Evolutionary conservation across 257 asterid genomes (phyloP), one percentile per base, ranked within the genome.

Genomic region (Fraxinus pennsylvanica): DNA sequence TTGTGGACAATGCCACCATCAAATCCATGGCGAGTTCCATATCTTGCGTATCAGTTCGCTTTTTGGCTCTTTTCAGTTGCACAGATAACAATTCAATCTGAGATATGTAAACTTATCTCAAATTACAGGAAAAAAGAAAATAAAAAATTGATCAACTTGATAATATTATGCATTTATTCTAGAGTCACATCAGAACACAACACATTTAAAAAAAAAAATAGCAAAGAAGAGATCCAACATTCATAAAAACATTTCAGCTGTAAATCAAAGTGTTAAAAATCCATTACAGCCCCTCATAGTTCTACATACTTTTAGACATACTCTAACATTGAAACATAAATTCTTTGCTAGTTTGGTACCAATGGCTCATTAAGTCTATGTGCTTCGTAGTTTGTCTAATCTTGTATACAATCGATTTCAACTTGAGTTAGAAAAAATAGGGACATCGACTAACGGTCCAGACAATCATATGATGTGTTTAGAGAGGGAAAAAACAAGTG

Each of bases 11-110:
- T 0, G 85, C 93, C 63, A 91, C 96, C 97, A 95, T 92, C 83
- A 93, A 75, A 82, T 93, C 99, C 97, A 95, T 93, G 1, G 93
- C 81, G 1, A 95, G 91, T 78, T 95, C 99, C 92, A 95, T 95
- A 83, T 95, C 99, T 79, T 93, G 98, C 0, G 93, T 86, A 43
- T 91, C 96, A 0, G 86, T 86, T 82, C 97, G 74, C 79, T 78
- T 85, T 61, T 87, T 91, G 30, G 97, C 89, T 80, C 96, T 79
- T 72, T 74, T 88, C 19, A 95, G 84, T 65, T 95, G 98, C 52
- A 67, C 72, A 8, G 86, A 80, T 76, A 89, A 84, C 75, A 85
- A 76, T 84, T 95, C 92, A 61, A 93, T 89, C 99, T 94, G 84
- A 75, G 5, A 21, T 12, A 65, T 13, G 36, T 1, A 54, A 73